phyloP scores from a whole-genome alignment of 108 stramenopile species.

The Aurantiochytrium sp. region DNA sequence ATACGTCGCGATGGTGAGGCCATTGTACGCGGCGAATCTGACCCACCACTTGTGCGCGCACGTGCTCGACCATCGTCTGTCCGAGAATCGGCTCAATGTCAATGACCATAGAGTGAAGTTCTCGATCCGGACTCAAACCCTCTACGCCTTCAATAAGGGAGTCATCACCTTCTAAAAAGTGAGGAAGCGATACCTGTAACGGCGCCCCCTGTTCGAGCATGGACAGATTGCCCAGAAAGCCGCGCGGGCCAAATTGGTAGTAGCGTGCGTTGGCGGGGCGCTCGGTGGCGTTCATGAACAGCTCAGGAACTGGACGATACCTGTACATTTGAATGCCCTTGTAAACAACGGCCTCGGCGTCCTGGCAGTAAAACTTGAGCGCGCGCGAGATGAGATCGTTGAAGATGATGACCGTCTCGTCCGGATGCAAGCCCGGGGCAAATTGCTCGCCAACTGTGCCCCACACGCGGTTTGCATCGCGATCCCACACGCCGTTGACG shows the following conservation, averaged over 20 bases:
- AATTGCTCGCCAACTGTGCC: not conserved
- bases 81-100: not conserved
- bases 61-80: conserved; percentile 13
- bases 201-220: not conserved
- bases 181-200: not conserved
- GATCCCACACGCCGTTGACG: not conserved
- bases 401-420: not conserved
- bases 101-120: not conserved
- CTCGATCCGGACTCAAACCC: not conserved
- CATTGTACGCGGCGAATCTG: not conserved
- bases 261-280: not conserved
- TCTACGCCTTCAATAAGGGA: not conserved
- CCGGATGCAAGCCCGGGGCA: not conserved
- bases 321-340: not conserved
- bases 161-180: not conserved
- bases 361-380: not conserved
- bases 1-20: not conserved
- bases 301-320: not conserved
- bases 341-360: not conserved
- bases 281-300: not conserved
- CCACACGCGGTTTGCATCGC: not conserved
- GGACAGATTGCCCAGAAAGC: not conserved
- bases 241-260: not conserved
- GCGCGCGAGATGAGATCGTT: conserved; percentile 2
- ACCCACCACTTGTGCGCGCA: not conserved